Evolutionary conservation across 176 grass and related monocot genomes (phyloP).

Genomic region (Juncus inflexus): DNA sequence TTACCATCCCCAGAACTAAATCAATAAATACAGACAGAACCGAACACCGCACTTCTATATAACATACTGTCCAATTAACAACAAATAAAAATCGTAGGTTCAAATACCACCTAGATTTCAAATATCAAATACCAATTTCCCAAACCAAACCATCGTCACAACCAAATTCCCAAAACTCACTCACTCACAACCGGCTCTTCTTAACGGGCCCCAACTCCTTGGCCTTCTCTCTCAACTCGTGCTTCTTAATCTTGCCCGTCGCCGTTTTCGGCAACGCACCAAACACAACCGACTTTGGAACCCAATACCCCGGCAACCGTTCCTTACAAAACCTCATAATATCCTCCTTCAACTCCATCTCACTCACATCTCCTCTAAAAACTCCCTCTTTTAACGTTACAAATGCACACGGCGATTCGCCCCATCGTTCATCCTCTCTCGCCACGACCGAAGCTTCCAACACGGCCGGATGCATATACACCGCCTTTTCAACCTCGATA

Average conservation of each 20-base stretch:
- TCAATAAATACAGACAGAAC: no score
- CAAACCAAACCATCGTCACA: no score
- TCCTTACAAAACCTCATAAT: constrained; percentile 73
- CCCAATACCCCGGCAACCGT: constrained; percentile 80
- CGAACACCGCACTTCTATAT: no score
- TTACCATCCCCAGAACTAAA: no score
- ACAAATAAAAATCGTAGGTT: no score
- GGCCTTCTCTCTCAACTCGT: constrained; percentile 70
- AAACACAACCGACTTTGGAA: constrained; percentile 93
- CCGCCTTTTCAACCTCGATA: constrained; percentile 80
- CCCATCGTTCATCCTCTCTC: constrained; percentile 79
- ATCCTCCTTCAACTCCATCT: constrained; percentile 42
- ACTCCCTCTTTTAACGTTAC: constrained; percentile 58
- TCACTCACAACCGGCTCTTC: constrained; percentile 63
- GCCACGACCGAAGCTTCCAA: constrained; percentile 85
- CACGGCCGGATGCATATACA: constrained; percentile 76
- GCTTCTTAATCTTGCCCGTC: constrained; percentile 96
- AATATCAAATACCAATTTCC: no score
- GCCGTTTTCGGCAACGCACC: constrained; percentile 87
- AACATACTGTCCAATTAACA: no score
- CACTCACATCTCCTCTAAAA: constrained; percentile 29
- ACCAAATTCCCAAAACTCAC: background rate
- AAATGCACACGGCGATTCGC: constrained; percentile 90
- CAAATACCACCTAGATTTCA: no score
- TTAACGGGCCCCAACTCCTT: constrained; percentile 73